Evolutionary conservation across 768 basidiomycete species (phyloP).

Genomic region (Piloderma croceum): DNA sequence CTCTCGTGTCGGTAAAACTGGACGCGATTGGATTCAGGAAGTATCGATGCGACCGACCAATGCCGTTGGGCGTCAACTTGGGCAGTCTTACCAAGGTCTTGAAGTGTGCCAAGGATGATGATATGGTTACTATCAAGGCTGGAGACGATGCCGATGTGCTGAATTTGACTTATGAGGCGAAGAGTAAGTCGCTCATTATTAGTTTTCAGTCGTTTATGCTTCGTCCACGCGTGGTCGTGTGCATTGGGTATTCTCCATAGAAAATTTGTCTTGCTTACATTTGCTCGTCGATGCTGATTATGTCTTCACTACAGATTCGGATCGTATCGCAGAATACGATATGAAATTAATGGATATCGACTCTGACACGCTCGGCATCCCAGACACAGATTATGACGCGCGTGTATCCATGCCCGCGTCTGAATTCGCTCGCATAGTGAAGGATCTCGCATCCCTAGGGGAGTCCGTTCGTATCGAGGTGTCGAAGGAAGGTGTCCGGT

Average conservation of each 20-base stretch:
- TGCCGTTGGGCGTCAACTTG: conserved; percentile 87
- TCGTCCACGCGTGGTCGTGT: not conserved
- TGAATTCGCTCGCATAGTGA: conserved; percentile 90
- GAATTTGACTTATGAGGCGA: conserved; percentile 85
- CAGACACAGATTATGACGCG: conserved; percentile 96
- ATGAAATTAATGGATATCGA: conserved; percentile 99
- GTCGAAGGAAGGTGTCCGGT: conserved; percentile 90
- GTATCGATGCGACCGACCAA: conserved; percentile 92
- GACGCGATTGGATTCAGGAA: conserved; percentile 72
- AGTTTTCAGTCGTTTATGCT: not conserved
- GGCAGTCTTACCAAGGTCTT: conserved; percentile 88
- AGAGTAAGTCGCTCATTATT: conserved; percentile 48
- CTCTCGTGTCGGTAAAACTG: conserved; percentile 86
- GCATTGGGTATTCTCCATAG: conserved; percentile 1
- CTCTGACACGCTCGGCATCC: conserved; percentile 88
- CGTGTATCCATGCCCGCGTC: conserved; percentile 78
- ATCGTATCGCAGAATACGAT: conserved; percentile 95
- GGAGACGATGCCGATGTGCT: conserved; percentile 86
- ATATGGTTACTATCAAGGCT: conserved; percentile 86
- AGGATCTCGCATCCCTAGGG: conserved; percentile 84
- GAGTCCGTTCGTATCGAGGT: conserved; percentile 96
- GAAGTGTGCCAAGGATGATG: conserved; percentile 96
- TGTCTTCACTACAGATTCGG: conserved; percentile 53
- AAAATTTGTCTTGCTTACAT: conserved; percentile 1
- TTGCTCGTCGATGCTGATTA: conserved; percentile 3